These are phyloP conservation scores for Quercus alba DNA, from an alignment of 306 rosid genomes.

Conservation along the genomic window DNA sequence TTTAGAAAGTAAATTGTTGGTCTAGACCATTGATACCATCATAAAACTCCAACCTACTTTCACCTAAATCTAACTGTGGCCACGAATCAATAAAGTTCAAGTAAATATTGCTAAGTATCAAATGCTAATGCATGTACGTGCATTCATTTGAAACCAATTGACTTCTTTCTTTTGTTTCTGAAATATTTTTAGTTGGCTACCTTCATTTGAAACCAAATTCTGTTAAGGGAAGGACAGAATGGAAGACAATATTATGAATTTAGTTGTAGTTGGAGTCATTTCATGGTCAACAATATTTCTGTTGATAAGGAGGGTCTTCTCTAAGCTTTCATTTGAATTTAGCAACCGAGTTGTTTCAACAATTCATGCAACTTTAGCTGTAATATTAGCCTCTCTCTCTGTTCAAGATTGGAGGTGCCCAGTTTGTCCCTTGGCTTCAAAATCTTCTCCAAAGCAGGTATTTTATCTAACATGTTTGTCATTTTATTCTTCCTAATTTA, in stretches of 20 bases:
- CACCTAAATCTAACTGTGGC: too few species aligned
- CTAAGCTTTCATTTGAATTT: slow-evolving; percentile 56
- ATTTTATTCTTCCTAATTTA: too few species aligned
- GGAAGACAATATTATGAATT: slow-evolving; percentile 39
- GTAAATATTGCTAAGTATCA: too few species aligned
- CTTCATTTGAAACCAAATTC: background rate
- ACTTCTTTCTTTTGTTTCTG: too few species aligned
- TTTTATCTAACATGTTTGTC: too few species aligned
- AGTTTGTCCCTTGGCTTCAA: slow-evolving; percentile 55
- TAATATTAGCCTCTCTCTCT: slow-evolving; percentile 58
- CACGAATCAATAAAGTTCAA: too few species aligned
- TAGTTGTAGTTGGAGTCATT: slow-evolving; percentile 51
- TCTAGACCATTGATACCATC: too few species aligned
- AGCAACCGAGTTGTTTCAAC: slow-evolving; percentile 69
- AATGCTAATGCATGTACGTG: too few species aligned
- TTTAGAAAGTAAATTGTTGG: too few species aligned
- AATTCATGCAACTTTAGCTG: slow-evolving; percentile 64
- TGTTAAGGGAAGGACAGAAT: slow-evolving; percentile 7
- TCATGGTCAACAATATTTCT: slow-evolving; percentile 69
- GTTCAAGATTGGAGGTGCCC: slow-evolving; percentile 78
- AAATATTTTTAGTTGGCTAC: too few species aligned
- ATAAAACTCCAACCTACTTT: too few species aligned
- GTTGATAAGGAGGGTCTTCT: slow-evolving; percentile 36
- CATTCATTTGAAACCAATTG: too few species aligned
- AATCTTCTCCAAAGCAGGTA: slow-evolving; percentile 63